Conservation (phyloP, 1,139 yeast species). For the Hanseniaspora uvarum region DNA sequence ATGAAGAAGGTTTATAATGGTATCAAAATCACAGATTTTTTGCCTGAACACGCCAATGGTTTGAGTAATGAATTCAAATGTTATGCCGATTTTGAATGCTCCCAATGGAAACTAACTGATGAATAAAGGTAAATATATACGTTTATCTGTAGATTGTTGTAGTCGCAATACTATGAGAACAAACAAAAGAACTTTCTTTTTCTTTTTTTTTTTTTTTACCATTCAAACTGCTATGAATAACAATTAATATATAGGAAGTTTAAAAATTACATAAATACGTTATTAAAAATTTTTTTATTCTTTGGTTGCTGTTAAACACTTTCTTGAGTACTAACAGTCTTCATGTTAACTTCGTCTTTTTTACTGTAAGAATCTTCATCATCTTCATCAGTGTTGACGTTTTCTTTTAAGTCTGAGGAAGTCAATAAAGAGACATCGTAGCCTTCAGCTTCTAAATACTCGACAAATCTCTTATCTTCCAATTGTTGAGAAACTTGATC, state of each 20-base stretch:
- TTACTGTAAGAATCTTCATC: neutral
- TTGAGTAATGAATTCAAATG: slow-evolving; percentile 80
- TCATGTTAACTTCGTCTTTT: slow-evolving; percentile 11
- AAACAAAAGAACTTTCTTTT: too few relatives aligned
- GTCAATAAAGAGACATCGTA: slow-evolving; percentile 37
- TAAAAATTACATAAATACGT: neutral
- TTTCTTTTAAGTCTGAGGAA: neutral
- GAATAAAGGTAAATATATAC: neutral
- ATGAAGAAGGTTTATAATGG: slow-evolving; percentile 56
- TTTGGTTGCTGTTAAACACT: neutral
- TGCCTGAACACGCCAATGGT: slow-evolving; percentile 76
- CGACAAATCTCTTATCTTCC: slow-evolving; percentile 41
- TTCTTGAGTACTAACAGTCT: slow-evolving; percentile 3
- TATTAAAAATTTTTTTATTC: neutral
- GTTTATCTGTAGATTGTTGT: too few relatives aligned
- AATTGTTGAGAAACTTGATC: slow-evolving; percentile 36
- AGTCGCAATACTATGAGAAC: too few relatives aligned
- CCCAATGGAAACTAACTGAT: slow-evolving; percentile 37
- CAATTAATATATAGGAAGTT: neutral
- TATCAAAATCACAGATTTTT: slow-evolving; percentile 51
- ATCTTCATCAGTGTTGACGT: neutral
- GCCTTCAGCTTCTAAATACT: slow-evolving; percentile 50
- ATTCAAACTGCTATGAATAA: neutral
- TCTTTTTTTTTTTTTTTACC: too few relatives aligned
- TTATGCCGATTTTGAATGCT: slow-evolving; percentile 63